phyloP scores from a whole-genome alignment of 371 early-diverging fungal species.

The Mucor plumbeus region DNA sequence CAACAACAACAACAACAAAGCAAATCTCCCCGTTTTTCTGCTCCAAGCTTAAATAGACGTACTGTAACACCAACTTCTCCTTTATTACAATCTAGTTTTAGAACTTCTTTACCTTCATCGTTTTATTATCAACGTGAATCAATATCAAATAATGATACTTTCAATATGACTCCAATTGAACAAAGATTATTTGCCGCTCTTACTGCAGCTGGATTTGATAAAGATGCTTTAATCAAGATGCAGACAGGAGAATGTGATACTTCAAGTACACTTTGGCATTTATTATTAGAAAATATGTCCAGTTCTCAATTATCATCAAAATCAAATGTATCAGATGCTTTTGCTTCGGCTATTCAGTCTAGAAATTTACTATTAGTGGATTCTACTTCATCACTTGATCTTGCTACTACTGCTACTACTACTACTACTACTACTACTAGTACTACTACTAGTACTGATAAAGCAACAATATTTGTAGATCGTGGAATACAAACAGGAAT shows the following conservation, averaged over 20 bases:
- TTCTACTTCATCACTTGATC: slow-evolving; percentile 4
- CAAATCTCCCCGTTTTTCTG: slow-evolving; percentile 44
- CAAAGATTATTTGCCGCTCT: slow-evolving; percentile 57
- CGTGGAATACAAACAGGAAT: slow-evolving; percentile 18
- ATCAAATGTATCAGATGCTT: slow-evolving; percentile 26
- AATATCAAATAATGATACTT: slow-evolving; percentile 35
- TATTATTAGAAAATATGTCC: slow-evolving; percentile 58
- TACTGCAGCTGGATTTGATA: slow-evolving; percentile 70
- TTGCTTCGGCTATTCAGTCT: slow-evolving; percentile 26
- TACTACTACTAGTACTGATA: background rate
- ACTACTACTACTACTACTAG: background rate
- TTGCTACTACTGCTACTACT: background rate
- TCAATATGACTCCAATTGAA: slow-evolving; percentile 47
- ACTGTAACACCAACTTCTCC: slow-evolving; percentile 21
- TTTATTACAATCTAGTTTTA: slow-evolving; percentile 15
- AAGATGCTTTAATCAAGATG: slow-evolving; percentile 63
- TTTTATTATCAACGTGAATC: slow-evolving; percentile 3
- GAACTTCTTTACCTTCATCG: slow-evolving; percentile 26
- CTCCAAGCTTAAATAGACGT: slow-evolving; percentile 32
- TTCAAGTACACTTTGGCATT: slow-evolving; percentile 74
- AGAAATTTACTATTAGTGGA: background rate
- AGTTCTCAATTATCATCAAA: slow-evolving; percentile 1
- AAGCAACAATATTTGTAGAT: slow-evolving; percentile 2
- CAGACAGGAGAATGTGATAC: slow-evolving; percentile 71
- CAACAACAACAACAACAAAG: slow-evolving; percentile 2